phyloP scores from a whole-genome alignment of 805 yeast species.

The Pichia paraexigua region DNA sequence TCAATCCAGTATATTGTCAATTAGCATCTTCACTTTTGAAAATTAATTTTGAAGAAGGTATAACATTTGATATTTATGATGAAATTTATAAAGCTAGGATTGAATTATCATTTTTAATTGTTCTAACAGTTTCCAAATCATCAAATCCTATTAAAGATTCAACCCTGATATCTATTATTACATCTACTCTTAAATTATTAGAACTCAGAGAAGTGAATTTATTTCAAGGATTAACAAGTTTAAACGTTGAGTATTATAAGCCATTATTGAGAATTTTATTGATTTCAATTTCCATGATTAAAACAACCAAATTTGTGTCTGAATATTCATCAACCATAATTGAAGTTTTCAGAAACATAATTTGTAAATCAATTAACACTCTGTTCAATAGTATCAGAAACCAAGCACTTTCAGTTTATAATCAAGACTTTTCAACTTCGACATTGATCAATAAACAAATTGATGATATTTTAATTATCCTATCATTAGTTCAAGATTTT shows the following conservation, averaged over 20 bases:
- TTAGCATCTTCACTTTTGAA: constrained; percentile 43
- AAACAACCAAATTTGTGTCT: constrained; percentile 29
- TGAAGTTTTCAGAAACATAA: constrained; percentile 52
- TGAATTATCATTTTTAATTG: constrained; percentile 55
- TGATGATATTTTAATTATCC: constrained; percentile 57
- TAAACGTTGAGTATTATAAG: constrained; percentile 38
- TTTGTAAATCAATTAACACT: constrained; percentile 58
- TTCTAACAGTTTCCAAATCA: constrained; percentile 31
- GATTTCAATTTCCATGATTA: constrained; percentile 37
- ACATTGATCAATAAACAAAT: constrained; percentile 39
- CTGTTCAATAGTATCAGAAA: constrained; percentile 52
- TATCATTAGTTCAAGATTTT: constrained; percentile 56
- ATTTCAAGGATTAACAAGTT: constrained; percentile 32
- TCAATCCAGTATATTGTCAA: constrained; percentile 23
- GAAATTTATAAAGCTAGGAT: constrained; percentile 53
- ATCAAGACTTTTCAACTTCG: constrained; percentile 28
- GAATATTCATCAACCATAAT: constrained; percentile 44
- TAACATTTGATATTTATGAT: constrained; percentile 38
- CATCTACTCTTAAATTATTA: constrained; percentile 38
- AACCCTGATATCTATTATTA: constrained; percentile 35
- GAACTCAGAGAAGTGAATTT: constrained; percentile 44
- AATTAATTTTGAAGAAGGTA: constrained; percentile 44
- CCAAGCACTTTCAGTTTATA: constrained; percentile 38
- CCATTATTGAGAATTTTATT: constrained; percentile 54
- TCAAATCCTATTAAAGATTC: constrained; percentile 25